Evolutionary conservation across 805 yeast genomes (phyloP), one percentile per base, ranked within the genome.

Genomic region (Ogataea methanolica): DNA sequence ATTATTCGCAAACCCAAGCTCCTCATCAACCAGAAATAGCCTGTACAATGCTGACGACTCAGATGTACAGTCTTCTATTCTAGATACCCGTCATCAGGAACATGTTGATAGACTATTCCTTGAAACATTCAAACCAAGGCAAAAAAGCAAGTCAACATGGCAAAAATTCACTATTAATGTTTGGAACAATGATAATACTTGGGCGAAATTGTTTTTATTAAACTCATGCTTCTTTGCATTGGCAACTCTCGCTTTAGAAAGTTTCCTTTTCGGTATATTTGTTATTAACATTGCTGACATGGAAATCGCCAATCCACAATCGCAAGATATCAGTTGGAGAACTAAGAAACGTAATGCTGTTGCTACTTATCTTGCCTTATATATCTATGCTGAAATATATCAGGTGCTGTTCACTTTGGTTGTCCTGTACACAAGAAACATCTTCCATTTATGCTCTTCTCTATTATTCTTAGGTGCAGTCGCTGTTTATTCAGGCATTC

Each of bases 401-500:
- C 77, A 73, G 51, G 61, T 71, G 16, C 36, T 65, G 2, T 59
- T 70, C 41, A 67, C 75, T 2, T 35, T 62, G 9, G 46, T 71
- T 12, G 74, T 72, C 1, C 53, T 72, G 6, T 54, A 54, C 41
- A 63, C 71, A 3, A 65, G 66, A 49, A 72, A 70, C 54, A 59
- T 70, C 55, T 61, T 69, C 47, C 61, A 71, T 16, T 53, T 74
- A n/a, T 45, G 60, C 15, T 58, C 68, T 50, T 63, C 47, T 16
- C 21, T 48, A 38, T 33, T 57, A 9, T 73, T 71, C 46, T 66
- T 71, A 47, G 66, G 58, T 9, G 70, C 72, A 40, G 71, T 74
- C 76, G 61, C 70, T 44, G 60, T 72, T 3, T 74, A 73, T 50
- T 69, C 76, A 0, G 78, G 77, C 4, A 62, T 73, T 33, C 78